Evolutionary conservation across 805 yeast species (phyloP).

Genomic region (Candida odintsovae): DNA sequence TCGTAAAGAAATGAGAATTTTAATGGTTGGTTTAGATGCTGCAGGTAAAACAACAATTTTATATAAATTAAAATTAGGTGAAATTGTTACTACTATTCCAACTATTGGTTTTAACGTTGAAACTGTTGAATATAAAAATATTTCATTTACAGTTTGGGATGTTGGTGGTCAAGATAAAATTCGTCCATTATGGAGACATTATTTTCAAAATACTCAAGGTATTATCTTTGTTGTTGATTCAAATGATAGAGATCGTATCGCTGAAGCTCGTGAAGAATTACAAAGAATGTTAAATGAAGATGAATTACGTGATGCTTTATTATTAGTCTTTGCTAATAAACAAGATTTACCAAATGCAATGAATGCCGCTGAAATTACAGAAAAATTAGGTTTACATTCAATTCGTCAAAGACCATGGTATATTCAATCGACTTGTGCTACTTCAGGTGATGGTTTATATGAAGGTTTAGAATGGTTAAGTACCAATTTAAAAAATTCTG

Average conservation of each 20-base stretch:
- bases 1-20: slow-evolving; percentile 95
- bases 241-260: slow-evolving; percentile 95
- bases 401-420: slow-evolving; percentile 99
- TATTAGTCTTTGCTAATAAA: slow-evolving; percentile 95
- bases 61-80: slow-evolving; percentile 92
- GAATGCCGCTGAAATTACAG: slow-evolving; percentile 98
- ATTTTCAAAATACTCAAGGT: slow-evolving; percentile 98
- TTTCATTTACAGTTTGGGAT: slow-evolving; percentile 97
- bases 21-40: slow-evolving; percentile 97
- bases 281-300: slow-evolving; percentile 98
- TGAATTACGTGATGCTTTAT: slow-evolving; percentile 92
- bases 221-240: slow-evolving; percentile 97
- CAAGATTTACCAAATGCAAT: slow-evolving; percentile 99
- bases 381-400: slow-evolving; percentile 92
- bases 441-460: slow-evolving; percentile 97
- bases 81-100: slow-evolving; percentile 93
- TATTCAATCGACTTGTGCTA: slow-evolving; percentile 98
- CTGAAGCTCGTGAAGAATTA: slow-evolving; percentile 97
- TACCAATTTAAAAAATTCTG: slow-evolving; percentile 76
- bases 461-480: slow-evolving; percentile 98
- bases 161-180: slow-evolving; percentile 99
- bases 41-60: slow-evolving; percentile 98
- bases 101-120: slow-evolving; percentile 97
- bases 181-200: slow-evolving; percentile 98
- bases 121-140: slow-evolving; percentile 95